Evolutionary conservation across 495 filamentous ascomycete species (phyloP), one percentile per base, ranked within the genome.

Genomic region (Penicillium desertorum): DNA sequence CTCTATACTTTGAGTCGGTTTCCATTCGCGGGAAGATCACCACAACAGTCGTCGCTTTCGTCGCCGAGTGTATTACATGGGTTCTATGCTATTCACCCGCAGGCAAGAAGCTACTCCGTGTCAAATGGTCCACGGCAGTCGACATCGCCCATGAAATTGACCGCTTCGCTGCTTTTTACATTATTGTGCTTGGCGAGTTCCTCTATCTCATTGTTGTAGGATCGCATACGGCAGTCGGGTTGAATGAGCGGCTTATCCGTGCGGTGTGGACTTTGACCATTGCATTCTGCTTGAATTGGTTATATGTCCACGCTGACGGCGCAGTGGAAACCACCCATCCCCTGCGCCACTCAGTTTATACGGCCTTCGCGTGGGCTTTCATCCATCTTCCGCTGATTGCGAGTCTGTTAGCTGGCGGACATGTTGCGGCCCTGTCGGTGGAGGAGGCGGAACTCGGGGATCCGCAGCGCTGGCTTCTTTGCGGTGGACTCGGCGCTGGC

Each of bases 161-260:
- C 57, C 73, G 78, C 1, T 74, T 74, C 55, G 69, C 73, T 2
- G 77, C 78, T 22, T 81, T 81, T 59, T 79, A 72, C 56, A 80
- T 79, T 60, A 79, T 81, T 44, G 75, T 74, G 1, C 65, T 81
- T 8, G 77, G 78, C 37, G 78, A 81, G 54, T 79, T 74, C 39
- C 63, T 79, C 2, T 76, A 79, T 44, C 57, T 66, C 36, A 74
- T 77, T n/a, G 62, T 80, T 39, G 74, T 76, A 14, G 71, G 67
- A 1, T 70, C 62, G 1, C 68, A 71, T 36, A 71, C 72, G 1
- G 74, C 67, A 1, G 51, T 76, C n/a, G 72, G 73, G 2, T 61
- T 79, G 30, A 76, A 68, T 43, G 42, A 66, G n/a, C 50, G 67
- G 4, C 61, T 74, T 22, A 54, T 77, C 2, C 62, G 72, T 9